Percentiles rank a stretch among this genome's conserved stretches.
These are phyloP conservation scores for Gossypium anomalum DNA, from an alignment of 345 rosid genomes.

Conservation along the genomic window DNA sequence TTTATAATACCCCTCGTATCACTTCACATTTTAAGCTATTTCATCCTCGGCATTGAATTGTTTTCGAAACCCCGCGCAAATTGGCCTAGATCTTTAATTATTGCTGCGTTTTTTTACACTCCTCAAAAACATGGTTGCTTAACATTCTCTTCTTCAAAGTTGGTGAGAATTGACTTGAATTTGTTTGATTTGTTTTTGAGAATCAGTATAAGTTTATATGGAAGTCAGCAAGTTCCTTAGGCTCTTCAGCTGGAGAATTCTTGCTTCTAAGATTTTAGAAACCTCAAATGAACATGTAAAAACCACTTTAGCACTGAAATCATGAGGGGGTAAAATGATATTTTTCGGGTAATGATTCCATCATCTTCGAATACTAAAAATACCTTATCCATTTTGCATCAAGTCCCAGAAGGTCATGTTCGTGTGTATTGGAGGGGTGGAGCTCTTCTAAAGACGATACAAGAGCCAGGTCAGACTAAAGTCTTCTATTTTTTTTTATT, in stretches of 20 bases:
- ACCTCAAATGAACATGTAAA: neutral
- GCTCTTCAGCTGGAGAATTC: neutral
- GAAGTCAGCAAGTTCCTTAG: neutral
- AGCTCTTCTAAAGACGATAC: slow-evolving; percentile 60
- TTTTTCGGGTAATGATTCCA: slow-evolving; percentile 47
- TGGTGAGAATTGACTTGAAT: neutral
- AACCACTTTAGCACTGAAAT: neutral
- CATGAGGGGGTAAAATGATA: slow-evolving; percentile 1
- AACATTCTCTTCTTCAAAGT: neutral
- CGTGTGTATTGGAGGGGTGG: slow-evolving; percentile 98
- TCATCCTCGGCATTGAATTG: neutral
- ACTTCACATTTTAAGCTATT: neutral
- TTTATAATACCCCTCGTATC: neutral
- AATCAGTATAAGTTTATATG: neutral
- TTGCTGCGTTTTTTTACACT: neutral
- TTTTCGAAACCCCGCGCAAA: neutral
- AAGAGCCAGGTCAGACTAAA: slow-evolving; percentile 54
- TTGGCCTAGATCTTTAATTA: neutral
- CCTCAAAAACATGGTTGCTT: neutral
- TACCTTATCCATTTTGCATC: slow-evolving; percentile 59
- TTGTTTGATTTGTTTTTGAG: neutral
- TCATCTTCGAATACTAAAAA: slow-evolving; percentile 25
- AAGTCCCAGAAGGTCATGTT: slow-evolving; percentile 95
- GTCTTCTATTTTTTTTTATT: neutral
- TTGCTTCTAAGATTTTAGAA: neutral